Evolutionary conservation across 257 asterid genomes (phyloP).

Genomic region (Osmanthus fragrans): DNA sequence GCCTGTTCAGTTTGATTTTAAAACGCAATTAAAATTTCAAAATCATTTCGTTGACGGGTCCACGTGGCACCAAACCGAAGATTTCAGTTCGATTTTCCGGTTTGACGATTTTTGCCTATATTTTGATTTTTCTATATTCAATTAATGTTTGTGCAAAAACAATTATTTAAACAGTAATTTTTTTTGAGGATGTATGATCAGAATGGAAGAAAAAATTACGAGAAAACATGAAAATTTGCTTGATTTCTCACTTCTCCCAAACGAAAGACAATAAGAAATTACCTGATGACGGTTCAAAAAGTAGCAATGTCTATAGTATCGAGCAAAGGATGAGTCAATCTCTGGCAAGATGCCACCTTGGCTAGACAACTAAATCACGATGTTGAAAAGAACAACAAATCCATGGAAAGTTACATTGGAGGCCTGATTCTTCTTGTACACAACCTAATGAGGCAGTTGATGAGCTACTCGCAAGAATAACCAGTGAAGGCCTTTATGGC

Average conservation of each 20-base stretch:
- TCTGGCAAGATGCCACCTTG: constrained; percentile 95
- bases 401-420: constrained; percentile 47
- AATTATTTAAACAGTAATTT: no score
- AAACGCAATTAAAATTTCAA: no score
- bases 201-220: no score
- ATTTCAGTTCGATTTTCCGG: no score
- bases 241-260: constrained; percentile 55
- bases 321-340: constrained; percentile 62
- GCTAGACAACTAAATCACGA: constrained; percentile 71
- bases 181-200: no score
- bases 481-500: constrained; percentile 75
- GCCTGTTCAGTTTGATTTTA: no score
- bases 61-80: no score
- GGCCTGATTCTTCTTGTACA: constrained; percentile 93
- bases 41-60: no score
- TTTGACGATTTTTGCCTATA: no score
- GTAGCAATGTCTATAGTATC: constrained; percentile 32
- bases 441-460: constrained; percentile 98
- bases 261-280: constrained; percentile 50
- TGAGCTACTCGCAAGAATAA: constrained; percentile 85
- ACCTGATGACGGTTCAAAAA: constrained; percentile 35
- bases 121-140: no score
- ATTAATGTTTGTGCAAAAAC: no score
- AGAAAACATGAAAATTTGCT: constrained; percentile 35
- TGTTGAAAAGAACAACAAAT: constrained; percentile 37